phyloP scores from a whole-genome alignment of 192 early-diverging fungal genomes.

The Backusella morwellensis region DNA sequence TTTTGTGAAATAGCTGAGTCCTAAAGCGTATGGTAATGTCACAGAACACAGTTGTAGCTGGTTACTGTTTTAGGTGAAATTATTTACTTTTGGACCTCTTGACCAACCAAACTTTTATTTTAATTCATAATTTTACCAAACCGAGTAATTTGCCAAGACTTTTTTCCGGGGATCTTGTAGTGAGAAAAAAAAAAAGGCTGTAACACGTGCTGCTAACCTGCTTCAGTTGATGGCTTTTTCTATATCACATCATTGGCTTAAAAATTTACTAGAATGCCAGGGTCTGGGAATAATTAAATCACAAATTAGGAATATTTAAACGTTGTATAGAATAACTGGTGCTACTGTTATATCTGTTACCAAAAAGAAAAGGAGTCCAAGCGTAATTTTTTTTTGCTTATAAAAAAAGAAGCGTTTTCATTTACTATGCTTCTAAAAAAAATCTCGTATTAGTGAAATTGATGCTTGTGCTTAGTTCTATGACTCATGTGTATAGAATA shows the following conservation, averaged over 20 bases:
- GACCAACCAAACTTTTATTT: conserved; percentile 7
- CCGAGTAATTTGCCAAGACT: conserved; percentile 10
- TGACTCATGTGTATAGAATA: background rate
- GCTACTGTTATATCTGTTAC: background rate
- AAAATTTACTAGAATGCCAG: background rate
- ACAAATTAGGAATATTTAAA: conserved; percentile 10
- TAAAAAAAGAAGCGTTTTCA: background rate
- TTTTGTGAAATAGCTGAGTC: conserved; percentile 6
- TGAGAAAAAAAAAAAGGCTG: background rate
- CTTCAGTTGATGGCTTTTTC: background rate
- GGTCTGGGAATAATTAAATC: conserved; percentile 17
- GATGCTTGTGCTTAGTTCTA: background rate
- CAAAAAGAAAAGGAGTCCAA: background rate
- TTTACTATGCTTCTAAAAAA: background rate
- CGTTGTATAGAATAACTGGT: background rate
- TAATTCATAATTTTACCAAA: conserved; percentile 5
- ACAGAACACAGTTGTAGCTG: background rate
- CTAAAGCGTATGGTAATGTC: background rate
- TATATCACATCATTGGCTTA: background rate
- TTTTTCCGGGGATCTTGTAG: conserved; percentile 1
- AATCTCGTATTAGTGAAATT: background rate
- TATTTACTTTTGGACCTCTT: conserved; percentile 15
- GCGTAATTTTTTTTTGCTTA: background rate
- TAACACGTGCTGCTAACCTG: conserved; percentile 5
- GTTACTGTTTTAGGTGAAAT: conserved; percentile 16